Evolutionary conservation across 768 basidiomycete species (phyloP).

Genomic region (Baorangia bicolor): DNA sequence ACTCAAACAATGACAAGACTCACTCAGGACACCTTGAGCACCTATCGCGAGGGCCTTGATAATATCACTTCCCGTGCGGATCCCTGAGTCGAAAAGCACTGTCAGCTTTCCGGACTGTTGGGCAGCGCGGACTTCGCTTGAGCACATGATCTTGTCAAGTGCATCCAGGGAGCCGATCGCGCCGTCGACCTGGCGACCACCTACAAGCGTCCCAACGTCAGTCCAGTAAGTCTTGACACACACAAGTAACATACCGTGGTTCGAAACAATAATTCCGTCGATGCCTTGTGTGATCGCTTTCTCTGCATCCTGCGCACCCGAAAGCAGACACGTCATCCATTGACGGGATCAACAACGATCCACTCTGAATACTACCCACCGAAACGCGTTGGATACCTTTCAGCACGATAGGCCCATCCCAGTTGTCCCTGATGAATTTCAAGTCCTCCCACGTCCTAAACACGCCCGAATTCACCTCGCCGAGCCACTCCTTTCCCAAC

Average conservation of each 20-base stretch:
- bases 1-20: conserved; percentile 27
- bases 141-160: conserved; percentile 67
- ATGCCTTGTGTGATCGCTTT: conserved; percentile 44
- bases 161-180: conserved; percentile 74
- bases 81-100: conserved; percentile 68
- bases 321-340: background rate
- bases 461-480: conserved; percentile 58
- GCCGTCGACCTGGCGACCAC: conserved; percentile 79
- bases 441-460: conserved; percentile 74
- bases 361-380: conserved; percentile 37
- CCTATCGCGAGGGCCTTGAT: conserved; percentile 85
- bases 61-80: conserved; percentile 80
- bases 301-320: conserved; percentile 45
- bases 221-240: background rate
- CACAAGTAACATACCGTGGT: conserved; percentile 31
- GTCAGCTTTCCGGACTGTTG: conserved; percentile 64
- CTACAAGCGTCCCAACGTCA: conserved; percentile 32
- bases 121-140: conserved; percentile 53
- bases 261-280: conserved; percentile 48
- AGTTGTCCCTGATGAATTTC: conserved; percentile 63
- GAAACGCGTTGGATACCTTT: conserved; percentile 73
- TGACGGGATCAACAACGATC: background rate
- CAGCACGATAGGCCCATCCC: conserved; percentile 74
- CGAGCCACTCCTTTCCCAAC: conserved; percentile 63
- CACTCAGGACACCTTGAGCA: conserved; percentile 76